Base-by-base conservation (phyloP, 176 grass and related monocot species). In the Oryza glumipatula region DNA sequence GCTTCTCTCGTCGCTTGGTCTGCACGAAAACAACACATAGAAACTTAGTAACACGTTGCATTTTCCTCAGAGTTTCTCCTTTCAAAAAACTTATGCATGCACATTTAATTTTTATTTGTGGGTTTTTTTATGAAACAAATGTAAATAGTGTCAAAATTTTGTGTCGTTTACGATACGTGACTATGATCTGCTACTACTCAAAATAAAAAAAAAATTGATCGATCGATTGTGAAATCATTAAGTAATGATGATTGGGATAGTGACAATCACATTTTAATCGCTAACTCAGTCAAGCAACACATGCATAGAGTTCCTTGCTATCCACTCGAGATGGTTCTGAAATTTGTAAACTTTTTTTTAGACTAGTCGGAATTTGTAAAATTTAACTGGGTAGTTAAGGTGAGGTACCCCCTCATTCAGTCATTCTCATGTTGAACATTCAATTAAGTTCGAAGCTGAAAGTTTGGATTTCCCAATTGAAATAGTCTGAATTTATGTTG, bases 1-100 rank as follows among this genome's bases (percentile, higher is more conserved):
- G 56, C 21, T 61, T 14, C 49, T 81, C 79, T 41, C 5, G 7
- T 61, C 19, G 80, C 86, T 88, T 88, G 2, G 13, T 77, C 51
- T 41, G 73, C 86, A 83, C 79, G 73, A 65, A 63, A 75, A 64
- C 32, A 7, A 66, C 65, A 63, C 21, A 23, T 4, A 67, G 0
- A 21, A 61, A 61, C 22, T 49, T 15, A 49, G 13, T 15, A 19
- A 19, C 51, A 56, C 51, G 51, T 56, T 56, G 15, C 51, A 56
- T 56, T 56, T 49, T 0, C 36, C 5, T 38, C 36, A 6, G 36
- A 38, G 36, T 38, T 38, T 38, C 0, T 49, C 51, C 47, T 32
- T 32, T 32, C 30, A 32, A 32, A 32, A 32, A 32, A 32, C 30
- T 32, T 32, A 32, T 32, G 35, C 47, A 14, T 48, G 11, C 47